A percentile compares a stretch with the other conserved stretches of the same genome.
These are phyloP conservation scores for Mimosa pudica DNA, from an alignment of 306 rosid species.

Conservation along the genomic window DNA sequence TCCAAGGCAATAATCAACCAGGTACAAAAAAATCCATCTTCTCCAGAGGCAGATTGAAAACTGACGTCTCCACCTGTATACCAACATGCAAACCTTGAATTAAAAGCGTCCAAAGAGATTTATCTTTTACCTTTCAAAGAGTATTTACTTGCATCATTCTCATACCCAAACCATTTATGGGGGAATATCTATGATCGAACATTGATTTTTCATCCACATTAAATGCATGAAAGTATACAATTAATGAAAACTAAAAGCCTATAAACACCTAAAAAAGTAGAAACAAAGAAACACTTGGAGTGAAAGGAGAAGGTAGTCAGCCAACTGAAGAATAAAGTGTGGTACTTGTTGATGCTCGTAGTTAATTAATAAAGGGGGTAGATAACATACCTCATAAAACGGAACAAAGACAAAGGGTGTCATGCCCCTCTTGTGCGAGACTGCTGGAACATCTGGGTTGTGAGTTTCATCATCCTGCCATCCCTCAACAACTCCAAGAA, in stretches of 20 bases:
- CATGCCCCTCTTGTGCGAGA: constrained; percentile 86
- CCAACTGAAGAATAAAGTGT: constrained; percentile 7
- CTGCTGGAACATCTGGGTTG: constrained; percentile 94
- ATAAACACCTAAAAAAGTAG: neutral
- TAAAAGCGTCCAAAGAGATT: neutral
- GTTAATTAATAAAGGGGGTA: neutral
- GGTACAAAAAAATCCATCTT: constrained; percentile 93
- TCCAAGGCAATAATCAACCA: constrained; percentile 54
- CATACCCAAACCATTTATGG: neutral
- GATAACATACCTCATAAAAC: constrained; percentile 69
- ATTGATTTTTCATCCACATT: constrained; percentile 11
- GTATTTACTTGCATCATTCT: constrained; percentile 2
- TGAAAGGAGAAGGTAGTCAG: neutral
- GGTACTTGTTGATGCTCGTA: neutral
- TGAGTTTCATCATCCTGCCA: constrained; percentile 98
- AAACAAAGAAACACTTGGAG: neutral
- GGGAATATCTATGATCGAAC: neutral
- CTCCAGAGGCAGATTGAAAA: constrained; percentile 83
- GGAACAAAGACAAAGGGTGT: constrained; percentile 88
- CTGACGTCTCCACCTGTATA: constrained; percentile 78
- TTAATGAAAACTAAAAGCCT: neutral
- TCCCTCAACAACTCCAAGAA: constrained; percentile 84
- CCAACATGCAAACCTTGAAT: neutral
- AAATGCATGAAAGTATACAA: constrained; percentile 2
- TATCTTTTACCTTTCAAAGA: neutral